These are phyloP conservation scores for Cyamopsis tetragonoloba DNA, from an alignment of 306 rosid species.

Conservation along the genomic window DNA sequence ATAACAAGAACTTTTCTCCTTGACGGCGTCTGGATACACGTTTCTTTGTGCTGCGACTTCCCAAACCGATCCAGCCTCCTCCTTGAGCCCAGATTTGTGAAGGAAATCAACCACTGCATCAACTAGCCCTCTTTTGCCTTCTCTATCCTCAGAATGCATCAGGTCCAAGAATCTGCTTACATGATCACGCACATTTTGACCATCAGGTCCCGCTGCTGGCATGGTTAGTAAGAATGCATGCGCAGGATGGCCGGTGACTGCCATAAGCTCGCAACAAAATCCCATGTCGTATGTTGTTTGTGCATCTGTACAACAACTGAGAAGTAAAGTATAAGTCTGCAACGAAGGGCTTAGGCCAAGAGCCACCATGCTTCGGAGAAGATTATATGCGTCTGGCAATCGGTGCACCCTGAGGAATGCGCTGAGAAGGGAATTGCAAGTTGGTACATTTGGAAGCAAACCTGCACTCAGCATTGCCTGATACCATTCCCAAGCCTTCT, in stretches of 20 bases:
- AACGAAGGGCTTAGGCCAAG: constrained; percentile 75
- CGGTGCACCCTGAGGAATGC: constrained; percentile 81
- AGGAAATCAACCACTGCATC: constrained; percentile 98
- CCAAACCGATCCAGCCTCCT: constrained; percentile 97
- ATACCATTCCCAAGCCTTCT: constrained; percentile 93
- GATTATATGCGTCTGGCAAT: constrained; percentile 67
- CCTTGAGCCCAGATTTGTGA: constrained; percentile 94
- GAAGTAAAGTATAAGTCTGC: constrained; percentile 88
- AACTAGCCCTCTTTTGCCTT: constrained; percentile 93
- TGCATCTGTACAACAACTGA: constrained; percentile 90
- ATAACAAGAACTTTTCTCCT: constrained; percentile 71
- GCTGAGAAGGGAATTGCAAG: constrained; percentile 87
- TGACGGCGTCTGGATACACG: constrained; percentile 85
- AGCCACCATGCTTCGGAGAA: constrained; percentile 68
- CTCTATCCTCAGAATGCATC: constrained; percentile 91
- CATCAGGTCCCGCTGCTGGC: constrained; percentile 91
- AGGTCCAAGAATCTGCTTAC: constrained; percentile 68
- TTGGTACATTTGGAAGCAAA: constrained; percentile 89
- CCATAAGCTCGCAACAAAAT: constrained; percentile 73
- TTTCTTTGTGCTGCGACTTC: constrained; percentile 84
- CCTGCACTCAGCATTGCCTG: constrained; percentile 71
- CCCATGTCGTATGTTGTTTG: constrained; percentile 64
- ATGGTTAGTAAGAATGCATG: constrained; percentile 69
- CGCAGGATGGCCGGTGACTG: constrained; percentile 81
- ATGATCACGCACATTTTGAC: constrained; percentile 84